A percentile compares a stretch with the other conserved stretches of the same genome.
These are phyloP conservation scores for Clavispora carvajalis DNA, from an alignment of 805 yeast genomes.

Conservation along the genomic window DNA sequence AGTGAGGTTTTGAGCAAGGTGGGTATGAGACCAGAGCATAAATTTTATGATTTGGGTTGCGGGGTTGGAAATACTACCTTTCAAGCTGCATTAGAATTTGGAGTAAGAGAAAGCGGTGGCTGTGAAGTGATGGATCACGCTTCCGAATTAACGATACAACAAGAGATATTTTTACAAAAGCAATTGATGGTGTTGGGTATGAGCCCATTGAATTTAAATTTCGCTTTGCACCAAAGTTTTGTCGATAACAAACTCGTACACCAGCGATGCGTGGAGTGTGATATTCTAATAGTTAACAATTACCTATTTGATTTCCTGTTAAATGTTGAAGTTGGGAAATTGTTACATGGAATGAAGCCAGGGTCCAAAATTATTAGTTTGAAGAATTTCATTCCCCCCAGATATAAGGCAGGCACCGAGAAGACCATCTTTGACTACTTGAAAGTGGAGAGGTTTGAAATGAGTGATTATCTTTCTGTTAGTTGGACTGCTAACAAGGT, in stretches of 20 bases:
- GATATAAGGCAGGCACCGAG: conserved; percentile 57
- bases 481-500: conserved; percentile 90
- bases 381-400: conserved; percentile 72
- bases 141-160: conserved; percentile 58
- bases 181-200: conserved; percentile 65
- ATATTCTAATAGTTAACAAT: conserved; percentile 75
- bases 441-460: conserved; percentile 51
- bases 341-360: conserved; percentile 58
- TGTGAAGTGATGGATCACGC: conserved; percentile 88
- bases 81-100: conserved; percentile 84
- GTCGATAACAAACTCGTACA: conserved; percentile 57
- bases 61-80: conserved; percentile 92
- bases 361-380: conserved; percentile 79
- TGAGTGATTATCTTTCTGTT: conserved; percentile 67
- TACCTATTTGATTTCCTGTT: conserved; percentile 76
- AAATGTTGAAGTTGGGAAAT: conserved; percentile 59
- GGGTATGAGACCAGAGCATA: conserved; percentile 44
- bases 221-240: conserved; percentile 67
- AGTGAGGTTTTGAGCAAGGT: conserved; percentile 59
- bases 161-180: conserved; percentile 50
- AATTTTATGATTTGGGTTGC: conserved; percentile 85
- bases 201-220: conserved; percentile 47
- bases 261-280: conserved; percentile 51
- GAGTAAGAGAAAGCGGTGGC: conserved; percentile 73
- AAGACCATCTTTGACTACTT: conserved; percentile 59